Percentiles rank a stretch among this genome's conserved stretches.
Conservation (phyloP, 2,329 filamentous ascomycete genomes). For the Ustilaginoidea virens region DNA sequence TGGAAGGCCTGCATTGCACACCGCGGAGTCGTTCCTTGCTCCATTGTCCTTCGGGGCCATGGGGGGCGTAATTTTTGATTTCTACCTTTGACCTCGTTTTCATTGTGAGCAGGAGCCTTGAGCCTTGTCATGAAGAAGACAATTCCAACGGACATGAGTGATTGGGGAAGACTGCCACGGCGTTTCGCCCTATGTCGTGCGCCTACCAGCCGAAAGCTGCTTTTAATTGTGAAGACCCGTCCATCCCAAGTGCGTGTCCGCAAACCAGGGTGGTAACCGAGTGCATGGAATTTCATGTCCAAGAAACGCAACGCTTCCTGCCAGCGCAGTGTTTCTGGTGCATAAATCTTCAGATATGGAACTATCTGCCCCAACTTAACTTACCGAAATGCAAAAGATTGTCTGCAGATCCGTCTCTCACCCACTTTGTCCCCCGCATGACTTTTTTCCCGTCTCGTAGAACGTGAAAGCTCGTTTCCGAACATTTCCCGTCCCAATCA, state of each 20-base stretch:
- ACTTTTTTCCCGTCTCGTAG: no score
- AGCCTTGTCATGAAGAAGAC: constrained; percentile 28
- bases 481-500: constrained; percentile 23
- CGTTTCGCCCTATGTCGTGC: not conserved
- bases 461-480: constrained; percentile 9
- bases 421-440: no score
- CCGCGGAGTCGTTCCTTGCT: constrained; percentile 30
- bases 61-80: constrained; percentile 34
- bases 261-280: no score
- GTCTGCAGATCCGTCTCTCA: not conserved
- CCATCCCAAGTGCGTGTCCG: no score
- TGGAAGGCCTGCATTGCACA: constrained; percentile 37
- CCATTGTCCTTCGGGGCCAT: constrained; percentile 37
- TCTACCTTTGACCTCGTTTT: constrained; percentile 27
- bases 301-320: no score
- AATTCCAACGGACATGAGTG: not conserved
- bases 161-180: no score
- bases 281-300: no score
- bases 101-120: constrained; percentile 25
- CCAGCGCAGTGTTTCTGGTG: not conserved
- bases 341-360: not conserved
- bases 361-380: not conserved
- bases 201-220: no score
- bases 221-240: no score
- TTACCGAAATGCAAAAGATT: not conserved